Conservation (phyloP, 1,284 basidiomycete genomes). For the Ganoderma multipileum region DNA sequence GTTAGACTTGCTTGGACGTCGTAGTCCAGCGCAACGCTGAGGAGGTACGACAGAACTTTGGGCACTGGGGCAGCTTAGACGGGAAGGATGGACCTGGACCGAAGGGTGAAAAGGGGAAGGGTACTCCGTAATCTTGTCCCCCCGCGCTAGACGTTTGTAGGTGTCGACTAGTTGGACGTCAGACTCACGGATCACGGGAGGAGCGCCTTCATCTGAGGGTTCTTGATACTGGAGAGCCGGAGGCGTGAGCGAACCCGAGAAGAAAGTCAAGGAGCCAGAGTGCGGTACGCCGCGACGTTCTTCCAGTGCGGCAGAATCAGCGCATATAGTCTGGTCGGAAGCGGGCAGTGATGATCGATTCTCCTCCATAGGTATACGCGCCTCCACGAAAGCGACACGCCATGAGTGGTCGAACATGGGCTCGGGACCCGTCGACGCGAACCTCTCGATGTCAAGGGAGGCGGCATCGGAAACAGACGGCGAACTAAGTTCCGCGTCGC, state of each 20-base stretch:
- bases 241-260: neutral
- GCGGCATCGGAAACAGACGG: neutral
- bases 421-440: slow-evolving; percentile 18
- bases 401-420: slow-evolving; percentile 29
- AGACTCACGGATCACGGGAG: neutral
- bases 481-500: neutral
- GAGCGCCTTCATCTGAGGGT: neutral
- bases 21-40: too few relatives aligned
- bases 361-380: neutral
- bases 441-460: neutral
- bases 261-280: neutral
- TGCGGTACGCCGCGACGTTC: neutral
- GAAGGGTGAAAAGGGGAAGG: neutral
- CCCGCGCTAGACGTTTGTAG: neutral
- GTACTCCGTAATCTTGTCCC: neutral
- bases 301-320: neutral
- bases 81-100: neutral
- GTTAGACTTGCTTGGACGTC: neutral
- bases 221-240: neutral
- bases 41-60: neutral
- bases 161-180: neutral
- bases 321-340: slow-evolving; percentile 10
- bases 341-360: neutral
- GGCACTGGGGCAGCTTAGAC: neutral
- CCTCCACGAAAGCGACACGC: slow-evolving; percentile 18